Conservation (phyloP, 2,329 filamentous ascomycete species). For the Penicillium griseofulvum region DNA sequence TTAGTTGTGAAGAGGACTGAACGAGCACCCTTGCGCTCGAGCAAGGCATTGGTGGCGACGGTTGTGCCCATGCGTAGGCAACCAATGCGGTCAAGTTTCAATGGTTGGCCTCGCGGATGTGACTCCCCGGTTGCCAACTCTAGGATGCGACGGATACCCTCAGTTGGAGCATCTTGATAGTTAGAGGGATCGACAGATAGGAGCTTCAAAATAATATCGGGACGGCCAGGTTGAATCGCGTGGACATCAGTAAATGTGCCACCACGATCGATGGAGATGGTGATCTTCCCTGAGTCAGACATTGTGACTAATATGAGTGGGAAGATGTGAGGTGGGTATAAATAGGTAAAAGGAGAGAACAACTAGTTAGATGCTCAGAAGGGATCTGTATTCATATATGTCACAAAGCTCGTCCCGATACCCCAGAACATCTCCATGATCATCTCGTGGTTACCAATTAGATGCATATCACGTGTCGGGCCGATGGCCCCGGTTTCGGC, state of each 20-base stretch:
- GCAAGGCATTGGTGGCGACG: conserved; percentile 83
- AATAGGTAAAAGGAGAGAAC: background rate
- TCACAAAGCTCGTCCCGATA: background rate
- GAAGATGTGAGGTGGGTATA: background rate
- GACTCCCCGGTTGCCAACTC: conserved; percentile 38
- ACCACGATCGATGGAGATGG: conserved; percentile 41
- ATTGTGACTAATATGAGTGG: conserved; percentile 13
- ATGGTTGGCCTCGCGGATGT: conserved; percentile 35
- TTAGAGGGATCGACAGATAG: conserved; percentile 42
- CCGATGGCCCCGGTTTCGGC: conserved; percentile 21
- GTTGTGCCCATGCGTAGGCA: conserved; percentile 89
- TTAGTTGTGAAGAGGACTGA: conserved; percentile 84
- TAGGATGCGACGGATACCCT: conserved; percentile 75
- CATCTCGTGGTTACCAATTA: conserved; percentile 1
- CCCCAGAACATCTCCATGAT: background rate
- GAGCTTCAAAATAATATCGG: conserved; percentile 42
- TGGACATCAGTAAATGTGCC: conserved; percentile 43
- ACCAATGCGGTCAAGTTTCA: conserved; percentile 38
- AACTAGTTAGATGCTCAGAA: background rate
- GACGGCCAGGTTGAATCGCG: conserved; percentile 36
- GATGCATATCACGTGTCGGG: conserved; percentile 30
- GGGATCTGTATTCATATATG: conserved; percentile 9
- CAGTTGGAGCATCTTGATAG: conserved; percentile 58
- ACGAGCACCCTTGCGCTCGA: conserved; percentile 85
- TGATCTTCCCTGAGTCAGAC: conserved; percentile 32